phyloP scores from a whole-genome alignment of 2,329 filamentous ascomycete genomes.

The Diaporthe sp. region DNA sequence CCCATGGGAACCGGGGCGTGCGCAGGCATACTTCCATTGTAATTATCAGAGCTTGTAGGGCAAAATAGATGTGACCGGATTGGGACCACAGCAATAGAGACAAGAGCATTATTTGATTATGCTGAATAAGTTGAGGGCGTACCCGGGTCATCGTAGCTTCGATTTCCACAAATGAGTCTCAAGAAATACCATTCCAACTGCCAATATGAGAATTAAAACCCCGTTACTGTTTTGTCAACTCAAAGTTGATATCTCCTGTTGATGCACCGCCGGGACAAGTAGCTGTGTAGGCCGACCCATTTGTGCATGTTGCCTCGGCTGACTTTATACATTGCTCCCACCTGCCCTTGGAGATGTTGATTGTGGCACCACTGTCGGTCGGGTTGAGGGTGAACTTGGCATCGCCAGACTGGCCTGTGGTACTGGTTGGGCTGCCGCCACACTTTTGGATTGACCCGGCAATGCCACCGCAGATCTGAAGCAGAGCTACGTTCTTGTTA shows the following conservation, averaged over 20 bases:
- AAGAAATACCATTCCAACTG: not conserved
- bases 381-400: conserved; percentile 63
- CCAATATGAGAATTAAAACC: not conserved
- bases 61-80: not conserved
- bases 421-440: conserved; percentile 58
- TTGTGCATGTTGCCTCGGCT: conserved; percentile 64
- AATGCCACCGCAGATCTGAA: conserved; percentile 72
- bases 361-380: conserved; percentile 58
- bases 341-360: conserved; percentile 66
- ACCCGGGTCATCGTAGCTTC: not conserved
- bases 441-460: conserved; percentile 62
- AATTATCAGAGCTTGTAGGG: not conserved
- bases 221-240: conserved; percentile 47
- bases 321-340: conserved; percentile 69
- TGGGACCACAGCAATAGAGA: not conserved
- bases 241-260: conserved; percentile 60
- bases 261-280: conserved; percentile 62
- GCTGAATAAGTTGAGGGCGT: not conserved
- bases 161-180: not conserved
- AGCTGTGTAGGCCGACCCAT: conserved; percentile 61
- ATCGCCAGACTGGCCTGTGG: conserved; percentile 60
- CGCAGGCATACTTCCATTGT: not conserved
- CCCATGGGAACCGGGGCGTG: not conserved
- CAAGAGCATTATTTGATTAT: not conserved
- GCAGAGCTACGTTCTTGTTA: conserved; percentile 71